phyloP scores from a whole-genome alignment of 176 grass and related monocot genomes.

The Sorghum bicolor region Sorghum_bicolor_NCBIv3 NC_012877.2:58551501-58552000 shows the following conservation, averaged over 20 bases:
- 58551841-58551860: neutral
- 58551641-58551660: neutral
- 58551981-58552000: constrained; percentile 34
- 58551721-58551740: neutral
- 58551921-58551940: neutral
- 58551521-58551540: constrained; percentile 7
- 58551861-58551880: neutral
- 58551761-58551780: too few species aligned
- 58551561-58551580: neutral
- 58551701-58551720: neutral
- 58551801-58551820: neutral
- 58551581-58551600: neutral
- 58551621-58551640: neutral
- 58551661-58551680: neutral
- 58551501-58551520: neutral
- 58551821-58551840: too few species aligned
- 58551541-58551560: neutral
- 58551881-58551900: neutral
- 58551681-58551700: neutral
- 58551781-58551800: neutral
- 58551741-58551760: too few species aligned
- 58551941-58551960: neutral
- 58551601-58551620: neutral
- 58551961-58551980: neutral
- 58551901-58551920: neutral